These are phyloP conservation scores for Tulasnella sp. DNA, from an alignment of 768 basidiomycete species.

Conservation along the genomic window DNA sequence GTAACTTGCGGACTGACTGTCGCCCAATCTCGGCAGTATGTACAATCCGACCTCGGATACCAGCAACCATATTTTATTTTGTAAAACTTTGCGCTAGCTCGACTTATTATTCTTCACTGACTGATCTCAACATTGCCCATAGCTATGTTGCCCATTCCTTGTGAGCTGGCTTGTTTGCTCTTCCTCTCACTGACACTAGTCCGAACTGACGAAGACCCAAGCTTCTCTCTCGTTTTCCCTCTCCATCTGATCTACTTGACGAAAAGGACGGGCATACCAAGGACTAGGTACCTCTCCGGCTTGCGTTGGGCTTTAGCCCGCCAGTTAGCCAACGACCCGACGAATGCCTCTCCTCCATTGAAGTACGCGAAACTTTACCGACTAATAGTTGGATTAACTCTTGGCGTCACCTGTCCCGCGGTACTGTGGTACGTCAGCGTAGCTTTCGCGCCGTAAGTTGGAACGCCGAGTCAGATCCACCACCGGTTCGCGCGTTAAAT, in stretches of 20 bases:
- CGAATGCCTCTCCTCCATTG: background rate
- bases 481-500: background rate
- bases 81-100: slow-evolving; percentile 32
- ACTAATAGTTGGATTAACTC: background rate
- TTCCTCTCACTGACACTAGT: background rate
- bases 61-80: slow-evolving; percentile 84
- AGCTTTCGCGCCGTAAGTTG: slow-evolving; percentile 56
- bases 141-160: slow-evolving; percentile 79
- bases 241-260: slow-evolving; percentile 66
- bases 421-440: slow-evolving; percentile 70
- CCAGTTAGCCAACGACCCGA: slow-evolving; percentile 25
- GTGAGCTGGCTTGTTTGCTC: background rate
- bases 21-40: slow-evolving; percentile 39
- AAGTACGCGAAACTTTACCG: background rate
- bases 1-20: background rate
- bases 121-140: slow-evolving; percentile 24
- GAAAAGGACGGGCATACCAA: slow-evolving; percentile 36
- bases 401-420: slow-evolving; percentile 28
- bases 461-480: background rate
- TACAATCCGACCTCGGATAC: slow-evolving; percentile 66
- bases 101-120: background rate
- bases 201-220: background rate
- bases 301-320: slow-evolving; percentile 34
- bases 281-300: slow-evolving; percentile 38
- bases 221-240: slow-evolving; percentile 66